Evolutionary conservation across 2,329 filamentous ascomycete species (phyloP), one percentile per base, ranked within the genome.

Genomic region (Annulohypoxylon truncatum): DNA sequence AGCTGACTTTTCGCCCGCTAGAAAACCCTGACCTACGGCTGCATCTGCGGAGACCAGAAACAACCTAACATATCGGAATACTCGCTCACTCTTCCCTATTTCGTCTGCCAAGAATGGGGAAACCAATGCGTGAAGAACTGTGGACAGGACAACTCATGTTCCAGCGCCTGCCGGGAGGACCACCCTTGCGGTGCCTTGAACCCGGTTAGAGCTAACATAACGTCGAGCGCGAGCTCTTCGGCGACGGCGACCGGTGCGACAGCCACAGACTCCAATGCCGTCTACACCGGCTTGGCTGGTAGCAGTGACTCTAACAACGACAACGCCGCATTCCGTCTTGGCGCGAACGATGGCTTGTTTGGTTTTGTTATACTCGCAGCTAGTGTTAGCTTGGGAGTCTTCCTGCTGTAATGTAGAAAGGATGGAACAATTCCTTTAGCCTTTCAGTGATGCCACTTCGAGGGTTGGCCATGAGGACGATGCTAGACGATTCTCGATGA

Each of bases 41-140:
- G 92, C 78, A 82, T 93, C 72, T 96, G 92, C 82, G 83, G 84
- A 68, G 84, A 91, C 76, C 86, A 87, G 76, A 77, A 84, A 67
- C 80, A 85, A 55, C 92, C 92, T 71, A 94, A 94, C 80, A 80
- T 92, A 51, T 88, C 90, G 74, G 85, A 94, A 79, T 96, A 91
- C 85, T 90, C 89, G 18, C 84, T 93, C 72, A 94, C 92, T 1
- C 83, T 96, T 24, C 92, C 92, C 31, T 95, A 88, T 85, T 92
- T 89, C 81, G 84, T 89, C 73, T 96, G 92, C 85, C 84, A 84
- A 48, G 84, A 91, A 79, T 93, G 86, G 84, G 90, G 87, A 72
- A 88, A 82, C 77, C 87, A 93, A 79, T 93, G 91, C 77, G 88
- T 91, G 10, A 75, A 70, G 1, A 78, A 67, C 62, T 94, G 91